Base-by-base conservation (phyloP, 164 flowering plant species). In the Nelumbo lutea region DNA sequence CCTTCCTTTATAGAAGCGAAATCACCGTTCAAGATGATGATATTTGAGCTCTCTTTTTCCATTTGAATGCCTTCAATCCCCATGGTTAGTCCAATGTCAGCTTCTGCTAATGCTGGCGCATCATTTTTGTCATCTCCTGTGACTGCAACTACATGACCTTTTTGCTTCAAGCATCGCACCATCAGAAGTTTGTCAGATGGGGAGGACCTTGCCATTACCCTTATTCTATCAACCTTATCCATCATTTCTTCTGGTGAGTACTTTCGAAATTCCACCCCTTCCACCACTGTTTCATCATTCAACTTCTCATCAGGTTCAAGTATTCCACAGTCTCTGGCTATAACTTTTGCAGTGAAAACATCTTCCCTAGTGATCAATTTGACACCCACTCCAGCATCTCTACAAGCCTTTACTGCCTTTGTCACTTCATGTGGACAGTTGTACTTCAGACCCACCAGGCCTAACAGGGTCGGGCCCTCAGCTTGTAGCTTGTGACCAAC, bases 281-380 rank as follows among this genome's bases (percentile, higher is more conserved):
- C 61, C 4, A 69, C 47, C 5, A 62, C 72, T 11, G 51, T 51
- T 62, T 43, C 52, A 52, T 10, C 11, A 27, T 46, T 3, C 9
- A 13, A 1, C 6, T 62, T 27, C 11, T 69, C 50, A 41, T 50
- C 59, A 6, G 66, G 59, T 1, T 42, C 4, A 5, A 77, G 68
- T 43, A 77, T 70, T 4, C 80, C 80, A 58, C 80, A 77, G 45
- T 77, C 74, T 1, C 42, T 53, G 41, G 77, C 27, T 27, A 27
- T 27, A 27, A 27, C 27, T 27, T 27, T 27, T 27, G 27, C 27
- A 27, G 27, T 27, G 27, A 27, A 27, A 27, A 27, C 27, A 27
- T 27, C 27, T 27, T 27, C 27, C 27, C 27, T 27, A 27, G 27
- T 27, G 27, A 46, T 46, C 48, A 46, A 4, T 46, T 46, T 46